Evolutionary conservation across 352 stramenopile species (phyloP).

Genomic region (Globisporangium perplexum): DNA sequence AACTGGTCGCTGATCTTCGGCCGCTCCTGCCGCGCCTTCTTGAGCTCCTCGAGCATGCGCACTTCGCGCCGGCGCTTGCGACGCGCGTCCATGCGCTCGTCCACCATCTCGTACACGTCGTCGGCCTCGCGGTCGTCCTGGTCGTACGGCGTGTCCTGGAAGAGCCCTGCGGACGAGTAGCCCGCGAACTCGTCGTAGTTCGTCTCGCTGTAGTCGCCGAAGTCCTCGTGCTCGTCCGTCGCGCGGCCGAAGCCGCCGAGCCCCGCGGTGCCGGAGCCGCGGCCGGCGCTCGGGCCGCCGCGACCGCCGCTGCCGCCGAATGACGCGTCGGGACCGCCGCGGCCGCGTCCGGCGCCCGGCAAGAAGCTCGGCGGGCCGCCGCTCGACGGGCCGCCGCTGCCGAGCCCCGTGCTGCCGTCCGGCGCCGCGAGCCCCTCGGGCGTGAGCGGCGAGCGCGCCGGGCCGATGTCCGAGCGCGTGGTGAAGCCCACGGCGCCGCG

Average conservation of each 20-base stretch:
- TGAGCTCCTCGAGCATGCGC: slow-evolving; percentile 78
- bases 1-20: slow-evolving; percentile 97
- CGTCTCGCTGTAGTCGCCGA: slow-evolving; percentile 87
- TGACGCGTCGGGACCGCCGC: slow-evolving; percentile 43
- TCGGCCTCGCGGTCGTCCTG: slow-evolving; percentile 96
- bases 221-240: slow-evolving; percentile 85
- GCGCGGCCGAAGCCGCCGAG: slow-evolving; percentile 81
- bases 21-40: slow-evolving; percentile 79
- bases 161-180: slow-evolving; percentile 80
- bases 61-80: slow-evolving; percentile 88
- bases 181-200: slow-evolving; percentile 92
- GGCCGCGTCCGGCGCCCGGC: slow-evolving; percentile 84
- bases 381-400: not conserved
- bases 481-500: slow-evolving; percentile 96
- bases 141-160: slow-evolving; percentile 93
- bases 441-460: slow-evolving; percentile 61
- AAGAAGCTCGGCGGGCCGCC: slow-evolving; percentile 52
- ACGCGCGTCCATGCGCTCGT: slow-evolving; percentile 93
- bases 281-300: slow-evolving; percentile 31
- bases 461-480: slow-evolving; percentile 95
- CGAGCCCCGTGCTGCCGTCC: slow-evolving; percentile 22
- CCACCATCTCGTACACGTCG: slow-evolving; percentile 93
- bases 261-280: slow-evolving; percentile 72
- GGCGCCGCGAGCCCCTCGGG: slow-evolving; percentile 16
- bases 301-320: not conserved